These are phyloP conservation scores for Cladorrhinum samala DNA, from an alignment of 495 filamentous ascomycete species.

Conservation along the genomic window DNA sequence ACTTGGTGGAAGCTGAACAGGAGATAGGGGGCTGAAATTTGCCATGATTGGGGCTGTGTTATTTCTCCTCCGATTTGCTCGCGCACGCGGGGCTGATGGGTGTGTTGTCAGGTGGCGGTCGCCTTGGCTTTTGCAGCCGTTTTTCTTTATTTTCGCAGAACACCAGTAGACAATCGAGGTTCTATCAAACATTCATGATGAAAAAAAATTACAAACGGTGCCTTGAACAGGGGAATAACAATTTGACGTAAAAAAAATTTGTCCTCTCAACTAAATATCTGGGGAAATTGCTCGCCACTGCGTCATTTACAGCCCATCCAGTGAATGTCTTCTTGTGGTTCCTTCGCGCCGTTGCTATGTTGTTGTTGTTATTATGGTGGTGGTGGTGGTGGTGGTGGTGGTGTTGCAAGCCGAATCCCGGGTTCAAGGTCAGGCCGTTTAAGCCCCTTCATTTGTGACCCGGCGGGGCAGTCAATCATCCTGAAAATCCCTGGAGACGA, in stretches of 20 bases:
- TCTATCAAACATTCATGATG: too few species aligned
- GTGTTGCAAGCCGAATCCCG: background rate
- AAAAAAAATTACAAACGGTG: too few species aligned
- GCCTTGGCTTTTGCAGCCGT: too few species aligned
- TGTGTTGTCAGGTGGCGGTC: too few species aligned
- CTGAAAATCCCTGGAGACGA: background rate
- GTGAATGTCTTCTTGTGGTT: too few species aligned
- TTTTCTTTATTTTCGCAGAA: too few species aligned
- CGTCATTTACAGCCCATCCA: too few species aligned
- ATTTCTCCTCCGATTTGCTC: background rate
- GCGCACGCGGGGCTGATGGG: background rate
- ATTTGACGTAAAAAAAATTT: too few species aligned
- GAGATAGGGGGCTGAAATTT: constrained; percentile 12
- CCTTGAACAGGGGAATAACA: too few species aligned
- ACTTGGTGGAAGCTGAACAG: background rate
- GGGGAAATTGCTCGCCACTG: too few species aligned
- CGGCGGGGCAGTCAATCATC: constrained; percentile 2
- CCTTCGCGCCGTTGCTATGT: background rate
- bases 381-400: background rate
- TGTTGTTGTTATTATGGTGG: background rate
- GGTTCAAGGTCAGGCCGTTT: constrained; percentile 1
- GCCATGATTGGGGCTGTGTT: constrained; percentile 19
- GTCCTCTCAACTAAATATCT: too few species aligned
- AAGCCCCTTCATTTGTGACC: background rate
- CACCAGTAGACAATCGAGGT: too few species aligned